phyloP scores from a whole-genome alignment of 805 yeast genomes.

The Brettanomyces bruxellensis region DNA sequence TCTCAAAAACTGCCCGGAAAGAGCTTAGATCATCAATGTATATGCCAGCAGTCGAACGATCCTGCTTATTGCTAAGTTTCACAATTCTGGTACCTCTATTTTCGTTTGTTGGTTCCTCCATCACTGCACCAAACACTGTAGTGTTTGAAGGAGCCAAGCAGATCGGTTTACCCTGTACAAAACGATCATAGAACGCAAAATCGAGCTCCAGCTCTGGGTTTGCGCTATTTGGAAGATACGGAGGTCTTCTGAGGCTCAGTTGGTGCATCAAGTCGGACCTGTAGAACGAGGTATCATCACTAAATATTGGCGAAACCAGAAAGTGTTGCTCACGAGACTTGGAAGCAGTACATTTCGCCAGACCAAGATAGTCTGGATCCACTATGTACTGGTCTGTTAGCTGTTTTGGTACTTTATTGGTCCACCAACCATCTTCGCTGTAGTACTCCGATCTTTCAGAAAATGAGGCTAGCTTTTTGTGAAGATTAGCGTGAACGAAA shows the following conservation, averaged over 20 bases:
- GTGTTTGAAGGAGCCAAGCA: conserved; percentile 4
- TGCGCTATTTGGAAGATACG: conserved; percentile 15
- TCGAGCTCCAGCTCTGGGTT: conserved; percentile 24
- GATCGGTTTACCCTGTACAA: conserved; percentile 10
- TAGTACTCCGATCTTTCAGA: background rate
- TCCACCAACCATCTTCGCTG: background rate
- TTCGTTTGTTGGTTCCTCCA: conserved; percentile 1
- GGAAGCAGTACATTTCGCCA: conserved; percentile 9
- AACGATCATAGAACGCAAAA: conserved; percentile 22
- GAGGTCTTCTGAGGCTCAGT: conserved; percentile 35
- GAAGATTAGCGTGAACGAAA: conserved; percentile 4
- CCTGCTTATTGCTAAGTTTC: conserved; percentile 14
- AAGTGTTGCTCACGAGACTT: background rate
- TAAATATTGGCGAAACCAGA: conserved; percentile 31
- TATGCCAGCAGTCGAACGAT: conserved; percentile 7
- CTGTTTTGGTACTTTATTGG: background rate
- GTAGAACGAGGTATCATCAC: conserved; percentile 31
- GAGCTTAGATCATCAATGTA: conserved; percentile 35
- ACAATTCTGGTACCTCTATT: background rate
- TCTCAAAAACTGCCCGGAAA: conserved; percentile 38
- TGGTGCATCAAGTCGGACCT: conserved; percentile 32
- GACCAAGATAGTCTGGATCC: conserved; percentile 11
- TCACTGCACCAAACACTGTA: conserved; percentile 7
- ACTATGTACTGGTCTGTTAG: background rate
- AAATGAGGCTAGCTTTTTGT: conserved; percentile 6